phyloP scores from a whole-genome alignment of 23 red algal species.

The Gracilaria caudata region DNA sequence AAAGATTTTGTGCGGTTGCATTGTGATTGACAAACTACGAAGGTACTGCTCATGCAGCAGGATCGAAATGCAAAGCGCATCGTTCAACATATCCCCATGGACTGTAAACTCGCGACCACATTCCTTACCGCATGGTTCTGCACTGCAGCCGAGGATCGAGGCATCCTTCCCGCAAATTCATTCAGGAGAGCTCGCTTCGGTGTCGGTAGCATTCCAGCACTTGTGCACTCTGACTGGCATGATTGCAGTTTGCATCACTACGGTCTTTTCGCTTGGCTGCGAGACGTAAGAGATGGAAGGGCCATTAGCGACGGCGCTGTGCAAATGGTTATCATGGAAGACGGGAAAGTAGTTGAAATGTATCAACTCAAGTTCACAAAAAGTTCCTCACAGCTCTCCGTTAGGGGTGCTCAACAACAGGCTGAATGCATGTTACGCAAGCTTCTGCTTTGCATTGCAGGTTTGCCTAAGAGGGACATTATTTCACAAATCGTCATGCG shows the following conservation, averaged over 20 bases:
- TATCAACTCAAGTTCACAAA: constrained; percentile 16
- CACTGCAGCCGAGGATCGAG: constrained; percentile 7
- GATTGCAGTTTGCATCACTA: constrained; percentile 27
- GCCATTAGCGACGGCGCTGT: background rate
- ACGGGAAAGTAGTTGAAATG: background rate
- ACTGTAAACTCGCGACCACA: constrained; percentile 4
- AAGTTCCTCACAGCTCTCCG: background rate
- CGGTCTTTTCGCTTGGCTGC: constrained; percentile 14
- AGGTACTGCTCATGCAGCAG: too few relatives aligned
- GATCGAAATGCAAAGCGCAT: too few relatives aligned
- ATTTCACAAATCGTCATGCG: background rate
- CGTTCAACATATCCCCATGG: too few relatives aligned
- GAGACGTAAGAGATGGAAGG: background rate
- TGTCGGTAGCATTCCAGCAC: constrained; percentile 14
- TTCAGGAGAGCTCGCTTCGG: background rate
- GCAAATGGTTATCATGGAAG: background rate
- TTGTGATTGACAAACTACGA: too few relatives aligned
- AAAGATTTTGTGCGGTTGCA: too few relatives aligned
- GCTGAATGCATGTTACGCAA: constrained; percentile 31
- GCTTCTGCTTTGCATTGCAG: constrained; percentile 13
- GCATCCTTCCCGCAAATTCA: background rate
- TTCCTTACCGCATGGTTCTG: constrained; percentile 32
- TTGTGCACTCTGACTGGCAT: constrained; percentile 4
- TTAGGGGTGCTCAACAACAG: background rate
- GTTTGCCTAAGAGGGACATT: background rate